Percentiles rank a stretch among this genome's conserved stretches.
Evolutionary conservation across 176 grass and related monocot genomes (phyloP).

Genomic region (Rhynchospora pubera): DNA sequence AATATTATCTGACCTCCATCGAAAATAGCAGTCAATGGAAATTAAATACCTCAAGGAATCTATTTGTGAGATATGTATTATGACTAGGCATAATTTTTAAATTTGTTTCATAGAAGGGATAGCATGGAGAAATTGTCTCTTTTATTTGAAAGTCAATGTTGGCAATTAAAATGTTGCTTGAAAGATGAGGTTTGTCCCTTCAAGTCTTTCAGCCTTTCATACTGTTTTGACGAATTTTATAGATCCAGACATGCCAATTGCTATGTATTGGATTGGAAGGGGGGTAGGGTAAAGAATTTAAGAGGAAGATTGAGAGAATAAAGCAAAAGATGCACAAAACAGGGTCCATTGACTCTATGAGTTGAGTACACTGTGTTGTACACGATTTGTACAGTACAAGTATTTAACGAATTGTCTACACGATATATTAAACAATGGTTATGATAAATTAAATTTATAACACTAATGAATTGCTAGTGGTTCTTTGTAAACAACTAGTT

Average conservation of each 20-base stretch:
- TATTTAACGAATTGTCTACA: background rate
- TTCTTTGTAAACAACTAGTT: too few relatives aligned
- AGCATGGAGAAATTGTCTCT: background rate
- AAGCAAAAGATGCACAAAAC: background rate
- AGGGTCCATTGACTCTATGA: background rate
- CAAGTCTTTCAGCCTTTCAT: background rate
- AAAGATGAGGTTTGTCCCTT: background rate
- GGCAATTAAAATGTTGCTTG: background rate
- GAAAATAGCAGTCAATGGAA: background rate
- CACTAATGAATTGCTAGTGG: too few relatives aligned
- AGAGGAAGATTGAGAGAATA: background rate
- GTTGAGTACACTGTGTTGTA: background rate
- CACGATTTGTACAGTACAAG: background rate
- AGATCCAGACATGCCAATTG: background rate
- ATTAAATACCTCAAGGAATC: background rate
- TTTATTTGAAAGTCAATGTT: background rate
- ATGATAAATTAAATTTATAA: background rate
- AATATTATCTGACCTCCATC: background rate
- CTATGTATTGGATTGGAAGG: background rate
- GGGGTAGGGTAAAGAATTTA: background rate
- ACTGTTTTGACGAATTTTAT: conserved; percentile 1
- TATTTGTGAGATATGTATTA: too few relatives aligned
- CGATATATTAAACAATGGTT: background rate
- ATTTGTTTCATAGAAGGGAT: background rate
- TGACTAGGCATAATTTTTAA: too few relatives aligned